Evolutionary conservation across 1,139 yeast species (phyloP).

Genomic region (Meyerozyma guilliermondii): DNA sequence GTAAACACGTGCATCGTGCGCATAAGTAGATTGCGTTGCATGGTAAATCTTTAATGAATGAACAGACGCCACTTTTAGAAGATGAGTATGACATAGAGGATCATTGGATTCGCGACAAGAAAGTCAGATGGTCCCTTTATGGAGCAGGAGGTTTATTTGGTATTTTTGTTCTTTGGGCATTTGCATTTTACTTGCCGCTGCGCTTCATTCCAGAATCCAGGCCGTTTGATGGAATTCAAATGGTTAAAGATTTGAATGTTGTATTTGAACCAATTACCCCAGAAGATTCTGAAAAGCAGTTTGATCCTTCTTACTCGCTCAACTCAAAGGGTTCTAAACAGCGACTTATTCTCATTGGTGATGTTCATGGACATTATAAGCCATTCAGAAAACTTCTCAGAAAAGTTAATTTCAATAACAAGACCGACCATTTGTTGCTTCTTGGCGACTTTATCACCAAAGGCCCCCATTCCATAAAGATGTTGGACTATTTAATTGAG

Average conservation of each 20-base stretch:
- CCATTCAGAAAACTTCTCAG: slow-evolving; percentile 49
- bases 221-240: slow-evolving; percentile 21
- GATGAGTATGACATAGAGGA: slow-evolving; percentile 11
- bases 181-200: slow-evolving; percentile 30
- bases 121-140: slow-evolving; percentile 6
- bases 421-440: slow-evolving; percentile 57
- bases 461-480: slow-evolving; percentile 72
- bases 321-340: slow-evolving; percentile 6
- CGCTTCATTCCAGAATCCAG: slow-evolving; percentile 31
- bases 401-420: slow-evolving; percentile 37
- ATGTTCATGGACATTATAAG: slow-evolving; percentile 74
- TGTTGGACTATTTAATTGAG: slow-evolving; percentile 61
- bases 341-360: slow-evolving; percentile 72
- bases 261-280: slow-evolving; percentile 20
- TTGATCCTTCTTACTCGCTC: not conserved
- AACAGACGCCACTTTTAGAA: slow-evolving; percentile 13
- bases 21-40: not conserved
- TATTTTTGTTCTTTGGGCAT: slow-evolving; percentile 21
- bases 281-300: not conserved
- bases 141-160: slow-evolving; percentile 15
- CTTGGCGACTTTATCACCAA: slow-evolving; percentile 85
- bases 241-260: slow-evolving; percentile 22
- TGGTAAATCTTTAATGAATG: slow-evolving; percentile 7
- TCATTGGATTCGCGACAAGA: slow-evolving; percentile 14
- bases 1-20: slow-evolving; percentile 1